phyloP scores from a whole-genome alignment of 768 basidiomycete genomes.

The Tephrocybe sp. region DNA sequence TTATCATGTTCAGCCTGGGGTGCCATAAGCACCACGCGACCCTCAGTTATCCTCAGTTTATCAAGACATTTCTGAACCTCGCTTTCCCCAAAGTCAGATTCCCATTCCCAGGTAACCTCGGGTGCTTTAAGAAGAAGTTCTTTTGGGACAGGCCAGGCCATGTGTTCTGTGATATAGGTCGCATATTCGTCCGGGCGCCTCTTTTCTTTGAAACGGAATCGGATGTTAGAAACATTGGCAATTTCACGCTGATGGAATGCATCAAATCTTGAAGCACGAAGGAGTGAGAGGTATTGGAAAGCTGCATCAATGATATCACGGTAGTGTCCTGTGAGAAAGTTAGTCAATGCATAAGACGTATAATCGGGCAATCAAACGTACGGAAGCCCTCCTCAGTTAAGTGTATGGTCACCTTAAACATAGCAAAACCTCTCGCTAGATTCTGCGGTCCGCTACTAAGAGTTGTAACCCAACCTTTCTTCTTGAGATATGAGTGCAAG shows the following conservation, averaged over 20 bases:
- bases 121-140: slow-evolving; percentile 73
- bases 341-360: neutral
- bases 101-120: slow-evolving; percentile 73
- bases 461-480: slow-evolving; percentile 80
- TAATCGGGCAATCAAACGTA: slow-evolving; percentile 34
- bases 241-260: slow-evolving; percentile 76
- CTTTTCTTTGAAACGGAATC: slow-evolving; percentile 89
- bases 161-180: slow-evolving; percentile 65
- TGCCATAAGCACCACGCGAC: slow-evolving; percentile 78
- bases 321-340: slow-evolving; percentile 60
- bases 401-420: slow-evolving; percentile 81
- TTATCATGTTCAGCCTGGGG: slow-evolving; percentile 61
- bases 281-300: slow-evolving; percentile 77
- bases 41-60: slow-evolving; percentile 50
- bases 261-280: slow-evolving; percentile 59
- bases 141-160: slow-evolving; percentile 80
- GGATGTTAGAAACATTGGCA: slow-evolving; percentile 63
- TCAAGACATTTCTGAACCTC: slow-evolving; percentile 65
- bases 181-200: slow-evolving; percentile 78
- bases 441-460: slow-evolving; percentile 68
- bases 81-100: slow-evolving; percentile 42
- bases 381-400: slow-evolving; percentile 86
- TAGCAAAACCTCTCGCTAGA: slow-evolving; percentile 80
- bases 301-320: slow-evolving; percentile 62
- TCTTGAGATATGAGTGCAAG: slow-evolving; percentile 85